A percentile compares a stretch with the other conserved stretches of the same genome.
phyloP scores from a whole-genome alignment of 495 filamentous ascomycete species.

The Chaetomium tenue region DNA sequence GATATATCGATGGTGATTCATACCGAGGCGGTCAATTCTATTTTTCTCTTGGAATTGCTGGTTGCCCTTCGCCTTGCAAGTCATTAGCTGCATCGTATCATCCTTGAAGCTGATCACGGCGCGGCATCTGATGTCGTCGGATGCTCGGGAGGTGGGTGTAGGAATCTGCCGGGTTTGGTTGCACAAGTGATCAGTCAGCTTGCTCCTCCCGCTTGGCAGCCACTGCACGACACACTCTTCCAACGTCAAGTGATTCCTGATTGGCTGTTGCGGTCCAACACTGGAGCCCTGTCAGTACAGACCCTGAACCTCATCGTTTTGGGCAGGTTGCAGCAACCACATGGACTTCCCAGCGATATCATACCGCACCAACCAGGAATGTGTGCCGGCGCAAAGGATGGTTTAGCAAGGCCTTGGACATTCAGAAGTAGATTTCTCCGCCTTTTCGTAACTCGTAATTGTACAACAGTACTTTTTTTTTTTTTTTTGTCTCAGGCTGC shows the following conservation, averaged over 20 bases:
- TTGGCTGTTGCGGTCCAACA: constrained; percentile 27
- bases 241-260: constrained; percentile 30
- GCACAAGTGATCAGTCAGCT: constrained; percentile 26
- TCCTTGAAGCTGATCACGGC: neutral
- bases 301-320: constrained; percentile 11
- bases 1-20: neutral
- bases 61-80: neutral
- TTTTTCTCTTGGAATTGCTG: neutral
- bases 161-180: constrained; percentile 20
- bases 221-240: constrained; percentile 3
- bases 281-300: constrained; percentile 28
- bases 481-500: too few species aligned
- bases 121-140: constrained; percentile 17
- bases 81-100: neutral
- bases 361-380: neutral
- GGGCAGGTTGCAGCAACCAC: constrained; percentile 1
- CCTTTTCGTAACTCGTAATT: too few species aligned
- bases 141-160: neutral
- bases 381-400: neutral
- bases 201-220: constrained; percentile 17
- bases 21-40: neutral
- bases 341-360: neutral
- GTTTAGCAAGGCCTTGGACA: too few species aligned
- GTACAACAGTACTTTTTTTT: too few species aligned
- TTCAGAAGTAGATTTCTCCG: too few species aligned